Conservation (phyloP, 2,329 filamentous ascomycete genomes). For the Talaromyces amestolkiae region DNA sequence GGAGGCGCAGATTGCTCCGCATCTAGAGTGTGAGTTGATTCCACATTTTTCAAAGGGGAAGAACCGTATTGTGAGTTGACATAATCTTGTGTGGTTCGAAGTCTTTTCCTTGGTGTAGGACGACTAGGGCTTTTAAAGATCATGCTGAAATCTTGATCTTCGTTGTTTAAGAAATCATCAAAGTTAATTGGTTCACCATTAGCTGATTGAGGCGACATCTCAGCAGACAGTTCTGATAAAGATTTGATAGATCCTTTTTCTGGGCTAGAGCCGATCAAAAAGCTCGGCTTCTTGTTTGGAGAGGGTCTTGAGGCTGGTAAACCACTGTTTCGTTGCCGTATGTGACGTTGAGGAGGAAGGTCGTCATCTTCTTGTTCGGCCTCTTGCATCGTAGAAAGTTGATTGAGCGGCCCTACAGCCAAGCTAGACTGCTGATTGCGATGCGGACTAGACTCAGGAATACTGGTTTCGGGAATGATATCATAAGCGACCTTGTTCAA, state of each 20-base stretch:
- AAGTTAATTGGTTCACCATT: conserved; percentile 35
- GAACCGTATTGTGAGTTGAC: background rate
- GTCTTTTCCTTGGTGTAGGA: conserved; percentile 36
- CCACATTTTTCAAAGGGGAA: conserved; percentile 24
- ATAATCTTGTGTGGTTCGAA: conserved; percentile 26
- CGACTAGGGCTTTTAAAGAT: conserved; percentile 33
- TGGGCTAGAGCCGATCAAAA: conserved; percentile 37
- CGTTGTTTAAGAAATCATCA: conserved; percentile 37
- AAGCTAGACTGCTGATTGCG: conserved; percentile 12
- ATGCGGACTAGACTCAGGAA: conserved; percentile 41
- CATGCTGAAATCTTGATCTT: conserved; percentile 33
- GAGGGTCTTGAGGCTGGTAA: conserved; percentile 2
- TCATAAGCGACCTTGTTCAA: conserved; percentile 29
- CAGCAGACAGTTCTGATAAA: conserved; percentile 44
- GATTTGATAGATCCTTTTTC: conserved; percentile 37
- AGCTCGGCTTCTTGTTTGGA: background rate
- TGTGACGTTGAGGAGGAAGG: conserved; percentile 32
- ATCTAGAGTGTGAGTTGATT: conserved; percentile 21
- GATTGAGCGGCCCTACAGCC: background rate
- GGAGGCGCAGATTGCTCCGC: conserved; percentile 20
- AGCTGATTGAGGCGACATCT: conserved; percentile 40
- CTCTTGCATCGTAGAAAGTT: conserved; percentile 19
- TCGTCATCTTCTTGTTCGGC: conserved; percentile 39
- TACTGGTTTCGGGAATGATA: conserved; percentile 33
- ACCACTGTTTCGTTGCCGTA: conserved; percentile 9